phyloP scores from a whole-genome alignment of 108 stramenopile genomes.

The Skeletonema marinoi region DNA sequence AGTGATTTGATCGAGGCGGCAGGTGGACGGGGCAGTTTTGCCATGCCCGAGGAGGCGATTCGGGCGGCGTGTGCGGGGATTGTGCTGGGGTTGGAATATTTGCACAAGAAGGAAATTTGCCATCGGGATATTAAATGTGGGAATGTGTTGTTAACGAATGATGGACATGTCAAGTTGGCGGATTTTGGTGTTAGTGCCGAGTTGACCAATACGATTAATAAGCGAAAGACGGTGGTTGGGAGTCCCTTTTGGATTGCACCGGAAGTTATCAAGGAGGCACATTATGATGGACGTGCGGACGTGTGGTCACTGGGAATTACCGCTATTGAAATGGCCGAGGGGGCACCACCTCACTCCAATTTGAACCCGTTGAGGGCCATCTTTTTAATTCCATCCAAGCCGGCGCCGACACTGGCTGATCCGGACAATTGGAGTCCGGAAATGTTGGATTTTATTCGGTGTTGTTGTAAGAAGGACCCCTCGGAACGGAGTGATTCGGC shows the following conservation, averaged over 20 bases:
- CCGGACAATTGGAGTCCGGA: too few species aligned
- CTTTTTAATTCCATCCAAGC: too few species aligned
- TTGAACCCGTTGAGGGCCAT: too few species aligned
- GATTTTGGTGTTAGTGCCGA: constrained; percentile 95
- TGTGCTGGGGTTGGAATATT: constrained; percentile 88
- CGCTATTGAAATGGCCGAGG: too few species aligned
- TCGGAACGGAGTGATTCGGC: too few species aligned
- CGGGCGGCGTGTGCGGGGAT: constrained; percentile 85
- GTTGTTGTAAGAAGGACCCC: too few species aligned
- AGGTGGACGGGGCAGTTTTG: constrained; percentile 55
- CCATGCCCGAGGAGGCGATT: constrained; percentile 76
- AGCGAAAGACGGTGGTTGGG: constrained; percentile 96
- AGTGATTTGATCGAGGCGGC: constrained; percentile 83
- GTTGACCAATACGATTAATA: constrained; percentile 92
- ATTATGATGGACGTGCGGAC: too few species aligned
- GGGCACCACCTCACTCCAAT: too few species aligned
- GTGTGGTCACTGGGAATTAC: too few species aligned
- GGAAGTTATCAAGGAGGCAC: too few species aligned
- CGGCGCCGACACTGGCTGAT: too few species aligned
- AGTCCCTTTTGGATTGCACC: constrained; percentile 99
- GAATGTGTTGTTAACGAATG: constrained; percentile 89
- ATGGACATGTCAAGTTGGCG: constrained; percentile 90
- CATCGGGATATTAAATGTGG: constrained; percentile 97
- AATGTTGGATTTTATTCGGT: too few species aligned
- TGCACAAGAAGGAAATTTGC: constrained; percentile 89